Conservation (phyloP, 495 filamentous ascomycete species). For the Aspergillus steynii region DNA sequence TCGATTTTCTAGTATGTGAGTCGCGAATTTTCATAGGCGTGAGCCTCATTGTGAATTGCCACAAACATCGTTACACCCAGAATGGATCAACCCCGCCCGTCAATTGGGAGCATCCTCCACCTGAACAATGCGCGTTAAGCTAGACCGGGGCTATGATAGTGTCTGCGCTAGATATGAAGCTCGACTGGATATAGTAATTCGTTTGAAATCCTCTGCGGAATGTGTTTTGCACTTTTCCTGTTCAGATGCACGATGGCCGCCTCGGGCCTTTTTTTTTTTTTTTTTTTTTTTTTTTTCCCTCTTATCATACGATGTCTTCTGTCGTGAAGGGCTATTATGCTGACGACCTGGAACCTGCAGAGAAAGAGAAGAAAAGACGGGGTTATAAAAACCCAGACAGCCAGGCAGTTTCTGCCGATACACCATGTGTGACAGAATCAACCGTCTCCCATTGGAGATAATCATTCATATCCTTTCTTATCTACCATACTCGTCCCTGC, state of each 20-base stretch:
- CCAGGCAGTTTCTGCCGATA: background rate
- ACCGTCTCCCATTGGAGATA: conserved; percentile 33
- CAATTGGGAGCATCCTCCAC: background rate
- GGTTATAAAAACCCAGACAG: background rate
- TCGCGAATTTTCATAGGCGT: background rate
- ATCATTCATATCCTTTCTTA: conserved; percentile 35
- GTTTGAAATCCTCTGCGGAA: background rate
- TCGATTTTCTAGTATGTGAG: background rate
- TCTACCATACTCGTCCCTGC: conserved; percentile 31
- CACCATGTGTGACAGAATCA: conserved; percentile 20
- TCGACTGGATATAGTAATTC: background rate
- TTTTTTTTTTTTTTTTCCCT: conserved; percentile 1
- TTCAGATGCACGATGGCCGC: background rate
- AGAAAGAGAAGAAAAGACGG: background rate
- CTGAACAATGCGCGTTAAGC: background rate
- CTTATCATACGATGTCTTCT: background rate
- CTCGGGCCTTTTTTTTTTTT: background rate
- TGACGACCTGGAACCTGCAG: background rate
- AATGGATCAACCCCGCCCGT: background rate
- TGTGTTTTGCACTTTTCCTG: background rate
- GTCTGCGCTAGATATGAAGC: background rate
- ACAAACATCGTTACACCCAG: background rate
- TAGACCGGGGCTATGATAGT: background rate
- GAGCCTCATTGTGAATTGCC: background rate
- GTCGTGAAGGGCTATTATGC: conserved; percentile 3